Evolutionary conservation across 352 stramenopile species (phyloP).

Genomic region (Phytophthora sojae): DNA sequence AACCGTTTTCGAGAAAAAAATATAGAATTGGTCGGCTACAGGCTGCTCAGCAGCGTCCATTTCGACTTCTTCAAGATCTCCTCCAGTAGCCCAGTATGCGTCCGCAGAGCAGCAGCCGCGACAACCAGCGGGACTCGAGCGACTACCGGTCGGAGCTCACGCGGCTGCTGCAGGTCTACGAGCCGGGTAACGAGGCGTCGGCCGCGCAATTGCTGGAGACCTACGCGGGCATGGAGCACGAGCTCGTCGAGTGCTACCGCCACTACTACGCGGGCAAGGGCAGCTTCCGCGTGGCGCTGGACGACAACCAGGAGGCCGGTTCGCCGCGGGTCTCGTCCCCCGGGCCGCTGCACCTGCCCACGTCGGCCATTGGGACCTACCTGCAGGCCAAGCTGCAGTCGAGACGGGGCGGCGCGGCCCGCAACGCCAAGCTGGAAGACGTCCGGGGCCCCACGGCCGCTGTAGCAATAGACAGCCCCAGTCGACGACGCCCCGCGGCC

Average conservation of each 20-base stretch:
- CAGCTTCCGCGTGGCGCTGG: conserved; percentile 49
- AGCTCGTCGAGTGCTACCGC: conserved; percentile 72
- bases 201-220: conserved; percentile 50
- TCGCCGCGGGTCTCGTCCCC: conserved; percentile 26
- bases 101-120: conserved; percentile 17
- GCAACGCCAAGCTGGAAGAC: conserved; percentile 56
- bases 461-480: conserved; percentile 23
- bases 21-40: conserved; percentile 24
- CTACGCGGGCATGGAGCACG: conserved; percentile 68
- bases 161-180: conserved; percentile 53
- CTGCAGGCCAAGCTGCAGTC: conserved; percentile 60
- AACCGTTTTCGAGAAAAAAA: conserved; percentile 32
- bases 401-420: conserved; percentile 38
- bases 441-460: conserved; percentile 46
- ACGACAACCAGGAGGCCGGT: conserved; percentile 28
- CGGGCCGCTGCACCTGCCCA: conserved; percentile 56
- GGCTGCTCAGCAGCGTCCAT: conserved; percentile 13
- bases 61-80: conserved; percentile 33
- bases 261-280: conserved; percentile 63
- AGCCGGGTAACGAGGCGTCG: conserved; percentile 49
- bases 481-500: conserved; percentile 27
- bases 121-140: conserved; percentile 20
- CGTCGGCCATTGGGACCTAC: conserved; percentile 63
- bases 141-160: conserved; percentile 44
- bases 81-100: conserved; percentile 14